These are phyloP conservation scores for Ganoderma multipileum DNA, from an alignment of 1,284 basidiomycete species.

Conservation along the genomic window DNA sequence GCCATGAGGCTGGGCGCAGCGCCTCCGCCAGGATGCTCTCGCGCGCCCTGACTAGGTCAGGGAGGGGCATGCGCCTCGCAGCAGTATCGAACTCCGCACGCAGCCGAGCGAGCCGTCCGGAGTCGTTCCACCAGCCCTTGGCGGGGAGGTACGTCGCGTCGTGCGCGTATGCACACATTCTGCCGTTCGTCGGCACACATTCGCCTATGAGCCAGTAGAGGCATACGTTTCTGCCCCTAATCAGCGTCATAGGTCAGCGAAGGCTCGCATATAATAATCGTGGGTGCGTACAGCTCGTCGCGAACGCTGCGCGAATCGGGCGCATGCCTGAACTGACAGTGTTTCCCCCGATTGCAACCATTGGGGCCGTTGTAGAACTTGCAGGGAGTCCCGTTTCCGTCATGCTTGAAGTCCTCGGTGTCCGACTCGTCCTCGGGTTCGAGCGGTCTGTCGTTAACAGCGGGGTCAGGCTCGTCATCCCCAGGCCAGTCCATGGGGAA, in stretches of 20 bases:
- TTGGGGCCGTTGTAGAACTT: conserved; percentile 54
- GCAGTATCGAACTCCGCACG: conserved; percentile 4
- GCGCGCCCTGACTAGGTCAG: neutral
- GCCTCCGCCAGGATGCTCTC: conserved; percentile 13
- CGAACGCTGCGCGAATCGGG: conserved; percentile 58
- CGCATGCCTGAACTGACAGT: conserved; percentile 55
- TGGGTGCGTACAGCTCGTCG: conserved; percentile 53
- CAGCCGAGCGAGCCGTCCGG: conserved; percentile 6
- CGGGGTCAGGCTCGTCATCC: conserved; percentile 29
- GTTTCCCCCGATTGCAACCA: conserved; percentile 46
- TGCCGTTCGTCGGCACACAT: conserved; percentile 33
- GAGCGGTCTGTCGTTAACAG: conserved; percentile 38
- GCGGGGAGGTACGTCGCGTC: conserved; percentile 39
- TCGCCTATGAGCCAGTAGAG: conserved; percentile 41
- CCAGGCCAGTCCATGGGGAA: neutral
- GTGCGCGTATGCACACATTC: conserved; percentile 47
- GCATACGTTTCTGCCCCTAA: conserved; percentile 50
- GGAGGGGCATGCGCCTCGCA: neutral
- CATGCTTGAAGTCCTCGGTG: conserved; percentile 55
- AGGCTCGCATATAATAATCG: neutral
- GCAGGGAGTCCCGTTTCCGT: conserved; percentile 58
- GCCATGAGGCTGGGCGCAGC: conserved; percentile 17
- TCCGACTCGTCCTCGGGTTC: conserved; percentile 43
- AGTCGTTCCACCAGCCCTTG: conserved; percentile 16
- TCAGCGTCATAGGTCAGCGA: neutral